phyloP scores from a whole-genome alignment of 2,329 filamentous ascomycete genomes.

The Colletotrichum incanum region DNA sequence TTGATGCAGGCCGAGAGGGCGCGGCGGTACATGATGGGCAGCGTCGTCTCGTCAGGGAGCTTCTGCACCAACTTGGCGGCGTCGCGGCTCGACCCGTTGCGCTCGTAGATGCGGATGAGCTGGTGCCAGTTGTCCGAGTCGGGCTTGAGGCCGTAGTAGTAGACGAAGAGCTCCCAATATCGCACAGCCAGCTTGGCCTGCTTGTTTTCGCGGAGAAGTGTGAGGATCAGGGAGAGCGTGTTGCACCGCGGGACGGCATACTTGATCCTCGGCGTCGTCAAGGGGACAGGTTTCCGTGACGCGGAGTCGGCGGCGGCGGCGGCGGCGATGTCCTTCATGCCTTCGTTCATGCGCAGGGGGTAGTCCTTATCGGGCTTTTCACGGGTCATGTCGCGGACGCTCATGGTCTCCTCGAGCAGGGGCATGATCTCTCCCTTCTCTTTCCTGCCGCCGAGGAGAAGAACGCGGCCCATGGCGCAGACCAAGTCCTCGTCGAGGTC shows the following conservation, averaged over 20 bases:
- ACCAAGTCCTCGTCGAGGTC: constrained; percentile 85
- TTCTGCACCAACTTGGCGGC: constrained; percentile 74
- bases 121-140: constrained; percentile 80
- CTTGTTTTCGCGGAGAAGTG: constrained; percentile 73
- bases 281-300: constrained; percentile 40
- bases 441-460: constrained; percentile 75
- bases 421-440: constrained; percentile 82
- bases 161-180: constrained; percentile 85
- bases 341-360: constrained; percentile 34
- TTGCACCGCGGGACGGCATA: constrained; percentile 67
- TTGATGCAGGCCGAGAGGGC: constrained; percentile 82
- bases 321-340: constrained; percentile 46
- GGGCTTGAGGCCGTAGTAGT: constrained; percentile 74
- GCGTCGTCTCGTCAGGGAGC: constrained; percentile 59
- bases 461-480: constrained; percentile 83
- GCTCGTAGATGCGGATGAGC: constrained; percentile 78
- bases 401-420: constrained; percentile 87
- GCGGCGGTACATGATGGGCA: constrained; percentile 74
- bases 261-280: constrained; percentile 39
- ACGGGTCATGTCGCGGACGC: constrained; percentile 70
- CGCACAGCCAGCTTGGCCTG: constrained; percentile 74
- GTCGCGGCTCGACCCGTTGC: constrained; percentile 76
- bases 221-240: constrained; percentile 78
- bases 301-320: constrained; percentile 33
- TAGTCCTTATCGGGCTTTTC: constrained; percentile 3